Base-by-base conservation (phyloP, 2,329 filamentous ascomycete genomes). In the Parascedosporium putredinis region DNA sequence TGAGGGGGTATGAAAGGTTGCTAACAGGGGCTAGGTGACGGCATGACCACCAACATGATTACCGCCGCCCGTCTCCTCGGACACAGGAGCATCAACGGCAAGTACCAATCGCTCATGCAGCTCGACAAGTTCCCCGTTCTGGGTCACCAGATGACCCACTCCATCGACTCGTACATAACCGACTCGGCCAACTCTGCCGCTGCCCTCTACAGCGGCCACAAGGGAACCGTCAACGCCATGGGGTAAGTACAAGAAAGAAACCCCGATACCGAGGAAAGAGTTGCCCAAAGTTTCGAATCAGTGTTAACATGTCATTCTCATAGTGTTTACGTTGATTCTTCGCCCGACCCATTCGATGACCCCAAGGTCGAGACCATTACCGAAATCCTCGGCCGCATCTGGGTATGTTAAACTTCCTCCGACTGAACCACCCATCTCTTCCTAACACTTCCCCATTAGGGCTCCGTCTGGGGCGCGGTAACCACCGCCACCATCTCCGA, bases 61-160 rank as follows among this genome's bases (percentile, higher is more conserved):
- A 85, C 82, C 33, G 88, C 88, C 38, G 87, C 87, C 49, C 84
- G 88, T 56, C 73, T 93, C 50, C 81, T 94, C 50, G 87, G 76
- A 16, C 88, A 94, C 72, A 84, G 88, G 71, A 83, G 76, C 56
- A 76, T 91, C 72, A 93, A 94, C 60, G 88, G 88, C 57, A 86
- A 85, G 64, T 94, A 91, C 65, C 82, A 88, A 70, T 80, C 76
- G 51, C 76, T 73, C 51, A 76, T 94, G 75, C 75, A 80, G 60
- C 73, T 94, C 71, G 88, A 94, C 69, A 76, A 88, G 60, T 93
- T 93, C 67, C 87, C 88, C 2, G 78, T 90, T n/a, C 62, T 91
- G 9, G 88, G 88, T 18, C 88, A 94, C 64, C 87, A 91, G 67
- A 91, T 93, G 83, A 90, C 87, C 9, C 86, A 91, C 67, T 90